These are phyloP conservation scores for Elsinoe batatas DNA, from an alignment of 2,329 filamentous ascomycete genomes.

Conservation along the genomic window DNA sequence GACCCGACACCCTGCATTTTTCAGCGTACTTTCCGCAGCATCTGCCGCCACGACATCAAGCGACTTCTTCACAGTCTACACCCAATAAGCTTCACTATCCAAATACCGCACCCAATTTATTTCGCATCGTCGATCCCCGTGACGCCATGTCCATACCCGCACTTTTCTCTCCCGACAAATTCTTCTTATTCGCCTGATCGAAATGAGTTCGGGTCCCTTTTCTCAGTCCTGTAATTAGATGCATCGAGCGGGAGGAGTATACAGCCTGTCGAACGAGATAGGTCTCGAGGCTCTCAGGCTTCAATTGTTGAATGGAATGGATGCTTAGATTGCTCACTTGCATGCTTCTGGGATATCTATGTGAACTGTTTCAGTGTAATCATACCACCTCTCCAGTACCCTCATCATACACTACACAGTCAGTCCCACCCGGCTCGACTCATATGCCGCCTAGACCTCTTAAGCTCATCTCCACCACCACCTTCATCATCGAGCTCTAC, in stretches of 20 bases:
- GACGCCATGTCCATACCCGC: constrained; percentile 1
- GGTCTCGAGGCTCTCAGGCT: too few relatives aligned
- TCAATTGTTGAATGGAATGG: too few relatives aligned
- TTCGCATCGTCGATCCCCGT: background rate
- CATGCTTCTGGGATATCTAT: too few relatives aligned
- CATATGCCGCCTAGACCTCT: too few relatives aligned
- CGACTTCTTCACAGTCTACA: constrained; percentile 4
- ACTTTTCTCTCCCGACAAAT: background rate
- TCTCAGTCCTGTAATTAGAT: background rate
- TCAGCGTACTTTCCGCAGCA: background rate
- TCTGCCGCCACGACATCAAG: background rate
- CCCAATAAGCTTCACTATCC: constrained; percentile 4
- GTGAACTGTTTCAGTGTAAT: background rate
- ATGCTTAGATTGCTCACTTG: too few relatives aligned
- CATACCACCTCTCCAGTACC: too few relatives aligned
- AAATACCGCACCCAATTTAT: background rate
- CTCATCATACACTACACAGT: too few relatives aligned
- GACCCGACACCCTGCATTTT: background rate
- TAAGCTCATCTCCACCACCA: background rate
- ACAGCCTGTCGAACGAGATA: too few relatives aligned
- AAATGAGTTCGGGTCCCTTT: too few relatives aligned
- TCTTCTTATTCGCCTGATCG: background rate
- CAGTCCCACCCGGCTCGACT: too few relatives aligned
- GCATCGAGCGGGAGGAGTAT: background rate
- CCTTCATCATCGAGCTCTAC: too few relatives aligned